Conservation (phyloP, 1,139 yeast species). For the Geotrichum bryndzae region DNA sequence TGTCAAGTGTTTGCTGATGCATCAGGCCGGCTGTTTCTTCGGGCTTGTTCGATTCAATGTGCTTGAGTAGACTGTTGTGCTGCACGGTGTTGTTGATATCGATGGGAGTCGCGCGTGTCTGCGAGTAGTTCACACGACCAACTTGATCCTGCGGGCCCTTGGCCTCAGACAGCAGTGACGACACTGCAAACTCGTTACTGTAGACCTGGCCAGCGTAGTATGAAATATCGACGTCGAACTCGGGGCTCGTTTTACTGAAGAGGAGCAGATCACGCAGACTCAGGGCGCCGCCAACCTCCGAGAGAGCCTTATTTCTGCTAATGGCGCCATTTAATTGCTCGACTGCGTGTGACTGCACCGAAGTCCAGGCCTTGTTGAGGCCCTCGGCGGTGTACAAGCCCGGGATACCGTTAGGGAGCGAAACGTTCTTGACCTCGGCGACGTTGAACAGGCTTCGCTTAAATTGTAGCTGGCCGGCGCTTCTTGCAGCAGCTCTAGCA, state of each 20-base stretch:
- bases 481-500: neutral
- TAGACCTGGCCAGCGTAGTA: conserved; percentile 87
- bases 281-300: conserved; percentile 20
- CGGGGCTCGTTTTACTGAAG: conserved; percentile 9
- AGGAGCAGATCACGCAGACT: conserved; percentile 1
- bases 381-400: conserved; percentile 69
- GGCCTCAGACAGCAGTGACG: conserved; percentile 25
- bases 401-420: conserved; percentile 49
- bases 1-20: neutral
- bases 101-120: conserved; percentile 7
- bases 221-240: conserved; percentile 35
- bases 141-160: conserved; percentile 38
- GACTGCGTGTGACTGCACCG: conserved; percentile 67
- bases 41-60: conserved; percentile 1
- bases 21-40: neutral
- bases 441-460: conserved; percentile 23
- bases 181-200: conserved; percentile 84
- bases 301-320: neutral
- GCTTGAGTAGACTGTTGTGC: conserved; percentile 3
- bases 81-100: conserved; percentile 6
- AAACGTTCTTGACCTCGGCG: conserved; percentile 31
- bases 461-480: neutral
- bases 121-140: conserved; percentile 3
- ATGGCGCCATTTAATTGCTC: conserved; percentile 51
- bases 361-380: conserved; percentile 70